These are phyloP conservation scores for Aspergillus proliferans DNA, from an alignment of 2,329 filamentous ascomycete species.

Conservation along the genomic window DNA sequence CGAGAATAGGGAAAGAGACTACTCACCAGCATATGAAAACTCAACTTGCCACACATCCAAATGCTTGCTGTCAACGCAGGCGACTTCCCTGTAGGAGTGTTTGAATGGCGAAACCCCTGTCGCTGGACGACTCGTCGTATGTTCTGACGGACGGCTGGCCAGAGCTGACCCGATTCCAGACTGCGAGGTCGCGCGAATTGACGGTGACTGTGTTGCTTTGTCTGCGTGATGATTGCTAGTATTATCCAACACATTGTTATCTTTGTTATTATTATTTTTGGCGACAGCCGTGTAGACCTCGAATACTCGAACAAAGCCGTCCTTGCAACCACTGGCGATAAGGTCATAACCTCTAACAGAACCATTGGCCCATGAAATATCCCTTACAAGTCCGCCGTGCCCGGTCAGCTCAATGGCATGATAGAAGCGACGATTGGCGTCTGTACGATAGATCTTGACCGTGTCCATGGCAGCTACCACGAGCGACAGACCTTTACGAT, in stretches of 20 bases:
- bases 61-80: constrained; percentile 39
- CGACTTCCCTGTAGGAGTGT: constrained; percentile 37
- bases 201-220: constrained; percentile 24
- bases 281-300: constrained; percentile 45
- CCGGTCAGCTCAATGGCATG: constrained; percentile 68
- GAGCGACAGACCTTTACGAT: constrained; percentile 69
- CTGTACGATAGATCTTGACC: constrained; percentile 76
- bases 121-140: constrained; percentile 26
- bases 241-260: constrained; percentile 6
- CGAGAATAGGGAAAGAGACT: too few species aligned
- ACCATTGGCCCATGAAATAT: constrained; percentile 87
- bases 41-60: constrained; percentile 42
- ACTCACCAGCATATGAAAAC: constrained; percentile 38
- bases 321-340: constrained; percentile 86
- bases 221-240: constrained; percentile 20
- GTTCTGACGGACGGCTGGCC: constrained; percentile 28
- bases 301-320: constrained; percentile 85
- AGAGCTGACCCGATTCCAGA: constrained; percentile 39
- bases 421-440: constrained; percentile 72
- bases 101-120: constrained; percentile 34
- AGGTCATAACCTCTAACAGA: constrained; percentile 86
- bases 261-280: constrained; percentile 13
- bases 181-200: constrained; percentile 28
- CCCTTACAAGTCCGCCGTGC: constrained; percentile 71
- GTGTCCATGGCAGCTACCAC: constrained; percentile 80